Evolutionary conservation across 768 basidiomycete species (phyloP).

Genomic region (Hydnomerulius pinastri): DNA sequence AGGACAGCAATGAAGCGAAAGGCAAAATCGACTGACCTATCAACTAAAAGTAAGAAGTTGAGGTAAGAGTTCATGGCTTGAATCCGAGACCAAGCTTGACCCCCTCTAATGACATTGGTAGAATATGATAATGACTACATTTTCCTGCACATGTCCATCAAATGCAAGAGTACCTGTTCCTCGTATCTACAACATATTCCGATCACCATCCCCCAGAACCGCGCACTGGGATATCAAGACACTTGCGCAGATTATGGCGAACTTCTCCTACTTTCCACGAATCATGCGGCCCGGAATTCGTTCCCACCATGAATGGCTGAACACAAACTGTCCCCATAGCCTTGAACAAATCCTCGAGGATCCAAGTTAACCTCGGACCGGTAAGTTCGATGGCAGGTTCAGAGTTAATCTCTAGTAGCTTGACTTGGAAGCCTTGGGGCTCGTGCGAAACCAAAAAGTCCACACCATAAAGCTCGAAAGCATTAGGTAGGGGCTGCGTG

Average conservation of each 20-base stretch:
- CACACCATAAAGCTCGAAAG: slow-evolving; percentile 94
- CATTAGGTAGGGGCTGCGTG: slow-evolving; percentile 77
- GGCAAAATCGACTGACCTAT: background rate
- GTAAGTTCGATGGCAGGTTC: slow-evolving; percentile 96
- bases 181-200: background rate
- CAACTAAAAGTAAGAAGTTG: slow-evolving; percentile 9
- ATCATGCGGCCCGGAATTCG: background rate
- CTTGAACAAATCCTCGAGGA: slow-evolving; percentile 78
- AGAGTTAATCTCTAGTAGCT: slow-evolving; percentile 89
- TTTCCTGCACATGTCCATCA: too few relatives aligned
- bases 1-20: slow-evolving; percentile 22
- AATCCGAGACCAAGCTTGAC: too few relatives aligned
- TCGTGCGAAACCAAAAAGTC: slow-evolving; percentile 78
- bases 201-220: slow-evolving; percentile 21
- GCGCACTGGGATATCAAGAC: slow-evolving; percentile 58
- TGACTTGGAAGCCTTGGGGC: slow-evolving; percentile 51
- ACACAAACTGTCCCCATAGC: slow-evolving; percentile 70
- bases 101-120: too few relatives aligned
- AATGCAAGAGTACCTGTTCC: too few relatives aligned
- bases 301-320: slow-evolving; percentile 51
- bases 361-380: slow-evolving; percentile 77
- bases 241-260: slow-evolving; percentile 60
- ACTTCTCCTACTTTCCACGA: slow-evolving; percentile 58
- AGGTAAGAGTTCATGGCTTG: too few relatives aligned
- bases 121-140: too few relatives aligned